Percentiles rank a stretch among this genome's conserved stretches.
Conservation (phyloP, 768 basidiomycete genomes). For the Lanmaoa pseudosensibilis region DNA sequence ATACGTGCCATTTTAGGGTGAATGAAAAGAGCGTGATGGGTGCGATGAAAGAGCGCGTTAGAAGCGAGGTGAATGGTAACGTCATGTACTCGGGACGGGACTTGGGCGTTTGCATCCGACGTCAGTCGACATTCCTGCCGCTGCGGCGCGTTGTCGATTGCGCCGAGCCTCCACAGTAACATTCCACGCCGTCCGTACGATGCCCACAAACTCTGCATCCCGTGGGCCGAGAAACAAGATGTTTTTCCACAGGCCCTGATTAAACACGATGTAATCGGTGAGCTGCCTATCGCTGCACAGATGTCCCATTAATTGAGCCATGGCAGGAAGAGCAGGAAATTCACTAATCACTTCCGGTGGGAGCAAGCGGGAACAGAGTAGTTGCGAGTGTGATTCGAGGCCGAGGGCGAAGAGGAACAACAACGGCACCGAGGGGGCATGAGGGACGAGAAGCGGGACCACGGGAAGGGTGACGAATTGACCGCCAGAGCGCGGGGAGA, state of each 20-base stretch:
- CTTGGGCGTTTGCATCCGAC: slow-evolving; percentile 7
- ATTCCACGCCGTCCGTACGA: slow-evolving; percentile 67
- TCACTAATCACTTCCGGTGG: slow-evolving; percentile 51
- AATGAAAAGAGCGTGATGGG: slow-evolving; percentile 24
- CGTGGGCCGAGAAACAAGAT: slow-evolving; percentile 53
- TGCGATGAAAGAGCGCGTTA: slow-evolving; percentile 4
- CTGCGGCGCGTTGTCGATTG: slow-evolving; percentile 23
- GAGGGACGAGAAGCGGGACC: slow-evolving; percentile 48
- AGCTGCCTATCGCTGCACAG: slow-evolving; percentile 39
- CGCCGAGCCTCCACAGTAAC: slow-evolving; percentile 66
- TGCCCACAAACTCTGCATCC: slow-evolving; percentile 44
- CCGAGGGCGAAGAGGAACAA: slow-evolving; percentile 59
- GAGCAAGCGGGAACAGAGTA: slow-evolving; percentile 53
- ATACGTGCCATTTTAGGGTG: slow-evolving; percentile 25
- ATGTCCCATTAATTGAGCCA: slow-evolving; percentile 52
- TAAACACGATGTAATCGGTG: slow-evolving; percentile 36
- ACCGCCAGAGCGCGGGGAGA: slow-evolving; percentile 16
- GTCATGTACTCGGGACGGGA: slow-evolving; percentile 19
- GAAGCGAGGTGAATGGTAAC: slow-evolving; percentile 13
- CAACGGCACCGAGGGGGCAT: slow-evolving; percentile 53
- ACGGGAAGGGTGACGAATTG: slow-evolving; percentile 53
- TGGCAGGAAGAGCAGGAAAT: slow-evolving; percentile 59
- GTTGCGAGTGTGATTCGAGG: slow-evolving; percentile 47
- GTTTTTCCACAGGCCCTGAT: slow-evolving; percentile 69
- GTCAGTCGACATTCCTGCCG: slow-evolving; percentile 13